These are phyloP conservation scores for Halophytophthora batemanensis DNA, from an alignment of 352 stramenopile genomes.

Conservation along the genomic window DNA sequence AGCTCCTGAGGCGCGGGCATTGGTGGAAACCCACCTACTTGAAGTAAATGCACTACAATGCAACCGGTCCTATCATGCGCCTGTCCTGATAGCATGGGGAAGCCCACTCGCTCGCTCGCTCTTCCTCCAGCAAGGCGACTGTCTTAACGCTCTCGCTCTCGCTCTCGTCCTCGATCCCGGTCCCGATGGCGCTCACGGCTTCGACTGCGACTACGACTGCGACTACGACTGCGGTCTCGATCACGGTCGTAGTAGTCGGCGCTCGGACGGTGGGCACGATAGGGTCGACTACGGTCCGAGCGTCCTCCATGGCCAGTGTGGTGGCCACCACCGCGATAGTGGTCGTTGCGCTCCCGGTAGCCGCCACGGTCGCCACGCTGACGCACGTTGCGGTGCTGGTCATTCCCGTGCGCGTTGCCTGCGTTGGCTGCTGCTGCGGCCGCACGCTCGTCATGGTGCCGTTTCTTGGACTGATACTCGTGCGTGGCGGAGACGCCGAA, in stretches of 20 bases:
- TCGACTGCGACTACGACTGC: conserved; percentile 28
- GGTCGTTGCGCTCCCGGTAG: conserved; percentile 29
- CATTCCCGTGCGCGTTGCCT: conserved; percentile 17
- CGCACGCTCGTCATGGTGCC: conserved; percentile 71
- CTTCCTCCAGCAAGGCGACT: neutral
- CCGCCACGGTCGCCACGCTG: conserved; percentile 26
- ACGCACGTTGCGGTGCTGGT: conserved; percentile 28
- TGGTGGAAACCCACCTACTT: too few relatives aligned
- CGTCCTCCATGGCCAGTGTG: conserved; percentile 9
- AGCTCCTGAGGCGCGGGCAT: too few relatives aligned
- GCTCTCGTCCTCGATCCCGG: conserved; percentile 16
- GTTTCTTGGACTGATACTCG: conserved; percentile 87
- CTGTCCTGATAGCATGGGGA: too few relatives aligned
- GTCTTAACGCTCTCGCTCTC: conserved; percentile 16
- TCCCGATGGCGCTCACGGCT: conserved; percentile 32
- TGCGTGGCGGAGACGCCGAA: conserved; percentile 82
- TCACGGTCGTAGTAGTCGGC: conserved; percentile 38
- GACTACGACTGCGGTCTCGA: conserved; percentile 31
- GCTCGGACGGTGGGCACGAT: conserved; percentile 28
- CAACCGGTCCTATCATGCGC: too few relatives aligned
- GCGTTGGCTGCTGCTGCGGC: conserved; percentile 29
- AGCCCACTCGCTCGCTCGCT: too few relatives aligned
- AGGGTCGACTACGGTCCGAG: conserved; percentile 25
- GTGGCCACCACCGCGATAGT: conserved; percentile 28
- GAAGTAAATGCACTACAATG: too few relatives aligned